These are phyloP conservation scores for Candida patagonica DNA, from an alignment of 805 yeast species.

Conservation along the genomic window DNA sequence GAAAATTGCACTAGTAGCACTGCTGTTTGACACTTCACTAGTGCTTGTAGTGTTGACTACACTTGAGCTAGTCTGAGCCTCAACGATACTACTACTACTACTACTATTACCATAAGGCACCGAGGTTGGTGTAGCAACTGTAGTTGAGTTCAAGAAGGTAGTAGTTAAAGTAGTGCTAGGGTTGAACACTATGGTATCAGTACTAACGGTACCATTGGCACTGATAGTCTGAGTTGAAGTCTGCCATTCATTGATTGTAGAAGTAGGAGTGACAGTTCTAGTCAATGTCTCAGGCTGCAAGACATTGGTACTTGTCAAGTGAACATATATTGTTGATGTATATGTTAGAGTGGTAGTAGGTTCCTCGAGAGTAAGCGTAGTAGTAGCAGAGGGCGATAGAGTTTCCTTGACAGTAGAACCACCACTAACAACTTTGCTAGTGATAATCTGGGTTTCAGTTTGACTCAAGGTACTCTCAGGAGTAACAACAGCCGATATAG, in stretches of 20 bases:
- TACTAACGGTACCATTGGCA: constrained; percentile 8
- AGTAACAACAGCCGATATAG: constrained; percentile 6
- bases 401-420: not conserved
- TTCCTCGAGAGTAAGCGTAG: constrained; percentile 6
- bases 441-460: not conserved
- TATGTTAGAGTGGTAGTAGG: constrained; percentile 4
- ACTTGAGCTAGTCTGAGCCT: constrained; percentile 5
- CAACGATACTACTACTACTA: not conserved
- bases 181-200: constrained; percentile 5
- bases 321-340: constrained; percentile 6
- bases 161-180: constrained; percentile 2
- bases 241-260: constrained; percentile 5
- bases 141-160: not conserved
- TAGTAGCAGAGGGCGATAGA: constrained; percentile 7
- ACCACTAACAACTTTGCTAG: not conserved
- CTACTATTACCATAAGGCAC: not conserved
- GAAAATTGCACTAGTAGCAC: not conserved
- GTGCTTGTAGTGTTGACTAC: not conserved
- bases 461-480: constrained; percentile 1
- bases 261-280: constrained; percentile 9
- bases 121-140: constrained; percentile 1
- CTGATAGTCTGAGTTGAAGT: constrained; percentile 9
- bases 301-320: constrained; percentile 3
- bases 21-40: not conserved
- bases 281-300: constrained; percentile 11